Percentiles rank a stretch among this genome's conserved stretches.
phyloP scores from a whole-genome alignment of 352 stramenopile genomes.

The Pythium grandisporangium region DNA sequence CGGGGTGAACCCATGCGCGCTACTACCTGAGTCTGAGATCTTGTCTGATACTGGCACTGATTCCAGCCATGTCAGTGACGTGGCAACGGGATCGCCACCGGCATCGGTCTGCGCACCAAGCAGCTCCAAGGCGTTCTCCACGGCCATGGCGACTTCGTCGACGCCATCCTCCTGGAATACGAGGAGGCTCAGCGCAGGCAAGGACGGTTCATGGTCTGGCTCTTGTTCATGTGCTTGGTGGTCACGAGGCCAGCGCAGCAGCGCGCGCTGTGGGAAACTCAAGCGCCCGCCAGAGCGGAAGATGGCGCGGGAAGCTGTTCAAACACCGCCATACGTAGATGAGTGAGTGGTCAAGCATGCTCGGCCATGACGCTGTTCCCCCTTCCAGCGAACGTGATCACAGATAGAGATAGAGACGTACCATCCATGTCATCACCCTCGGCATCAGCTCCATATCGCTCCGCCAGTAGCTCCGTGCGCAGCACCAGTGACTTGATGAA shows the following conservation, averaged over 20 bases:
- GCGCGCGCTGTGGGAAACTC: constrained; percentile 29
- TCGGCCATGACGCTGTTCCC: no score
- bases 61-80: constrained; percentile 11
- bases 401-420: constrained; percentile 2
- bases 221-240: no score
- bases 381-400: constrained; percentile 2
- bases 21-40: background rate
- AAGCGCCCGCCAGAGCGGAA: constrained; percentile 21
- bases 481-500: constrained; percentile 56
- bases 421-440: constrained; percentile 16
- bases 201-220: constrained; percentile 5
- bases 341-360: no score
- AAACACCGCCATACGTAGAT: no score
- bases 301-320: no score
- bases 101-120: constrained; percentile 16
- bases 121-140: constrained; percentile 54
- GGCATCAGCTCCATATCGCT: constrained; percentile 31
- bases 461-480: constrained; percentile 38
- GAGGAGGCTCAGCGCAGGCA: constrained; percentile 26
- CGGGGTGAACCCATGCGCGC: background rate
- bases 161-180: constrained; percentile 45
- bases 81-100: constrained; percentile 4
- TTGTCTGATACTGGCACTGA: background rate
- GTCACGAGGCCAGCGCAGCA: constrained; percentile 27
- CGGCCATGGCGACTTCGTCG: constrained; percentile 23